phyloP scores from a whole-genome alignment of 2,329 filamentous ascomycete genomes.

The Apiospora kogelbergensis region DNA sequence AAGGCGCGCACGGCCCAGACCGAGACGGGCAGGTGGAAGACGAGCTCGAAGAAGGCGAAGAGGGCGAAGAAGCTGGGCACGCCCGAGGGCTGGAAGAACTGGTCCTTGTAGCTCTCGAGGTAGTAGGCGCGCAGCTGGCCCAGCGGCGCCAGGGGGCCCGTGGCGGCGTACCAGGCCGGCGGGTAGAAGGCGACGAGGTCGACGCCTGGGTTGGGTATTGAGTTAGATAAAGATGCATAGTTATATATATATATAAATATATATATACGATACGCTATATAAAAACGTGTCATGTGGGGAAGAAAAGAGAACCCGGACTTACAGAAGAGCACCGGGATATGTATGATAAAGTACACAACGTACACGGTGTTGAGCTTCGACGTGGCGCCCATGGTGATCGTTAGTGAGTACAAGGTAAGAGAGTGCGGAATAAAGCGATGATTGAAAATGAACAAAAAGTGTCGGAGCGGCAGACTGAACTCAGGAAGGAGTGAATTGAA shows the following conservation, averaged over 20 bases:
- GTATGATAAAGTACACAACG: slow-evolving; percentile 32
- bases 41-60: slow-evolving; percentile 50
- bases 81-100: slow-evolving; percentile 44
- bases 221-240: no score
- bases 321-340: slow-evolving; percentile 34
- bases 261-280: not conserved
- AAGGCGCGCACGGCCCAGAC: slow-evolving; percentile 47
- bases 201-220: slow-evolving; percentile 38
- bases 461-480: no score
- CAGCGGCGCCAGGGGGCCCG: slow-evolving; percentile 48
- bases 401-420: not conserved
- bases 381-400: slow-evolving; percentile 21
- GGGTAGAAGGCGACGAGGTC: slow-evolving; percentile 57
- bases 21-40: slow-evolving; percentile 51
- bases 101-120: slow-evolving; percentile 50
- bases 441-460: not conserved
- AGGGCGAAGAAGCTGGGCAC: slow-evolving; percentile 50
- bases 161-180: slow-evolving; percentile 36
- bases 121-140: slow-evolving; percentile 47
- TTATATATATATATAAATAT: not conserved
- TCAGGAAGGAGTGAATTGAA: no score
- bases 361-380: slow-evolving; percentile 30
- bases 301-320: slow-evolving; percentile 14
- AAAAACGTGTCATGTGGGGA: not conserved
- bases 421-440: not conserved